Evolutionary conservation across 179 eudicot species (phyloP), one percentile per base, ranked within the genome.

Genomic region (Beta lomatogona): DNA sequence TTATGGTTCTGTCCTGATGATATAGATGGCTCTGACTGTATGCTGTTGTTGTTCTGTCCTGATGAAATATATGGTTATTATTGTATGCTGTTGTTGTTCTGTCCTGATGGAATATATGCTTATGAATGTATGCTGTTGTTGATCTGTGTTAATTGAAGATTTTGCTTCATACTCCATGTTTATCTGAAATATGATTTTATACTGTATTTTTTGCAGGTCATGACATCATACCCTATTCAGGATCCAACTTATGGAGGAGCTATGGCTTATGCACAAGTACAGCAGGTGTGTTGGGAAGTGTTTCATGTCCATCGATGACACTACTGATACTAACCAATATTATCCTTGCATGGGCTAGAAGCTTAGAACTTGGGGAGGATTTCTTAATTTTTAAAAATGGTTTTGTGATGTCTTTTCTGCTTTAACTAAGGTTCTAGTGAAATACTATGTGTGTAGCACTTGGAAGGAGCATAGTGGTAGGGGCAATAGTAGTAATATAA

Each of bases 181-280:
- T 8, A 68, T 77, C 36, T 65, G 58, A 71, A 59, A 54, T 16
- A 14, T 22, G 16, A n/a, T 52, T 44, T 9, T 50, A 31, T 21
- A 3, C 28, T 36, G 15, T 18, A 16, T 28, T 50, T 4, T 21
- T 48, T 65, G 60, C 79, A 83, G 86, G 82, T 57, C 50, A 69
- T 83, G 81, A 75, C 88, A 46, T 76, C 88, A 48, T 82, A 83
- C 50, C 81, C 82, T 18, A 74, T 81, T 58, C 86, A 81, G 81
- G 86, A 83, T 78, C 83, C 85, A 12, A 54, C 65, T 75, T 78
- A 71, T 81, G 86, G 81, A 3, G 86, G 84, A 63, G 58, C 71
- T 61, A 71, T 86, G 86, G 71, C 86, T 81, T 86, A 79, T 60
- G 74, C 85, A 46, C 82, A 79, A 22, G 67, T 82, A 68, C 82